These are phyloP conservation scores for Chimonanthus praecox DNA, from an alignment of 164 flowering plant species.

Conservation along the genomic window DNA sequence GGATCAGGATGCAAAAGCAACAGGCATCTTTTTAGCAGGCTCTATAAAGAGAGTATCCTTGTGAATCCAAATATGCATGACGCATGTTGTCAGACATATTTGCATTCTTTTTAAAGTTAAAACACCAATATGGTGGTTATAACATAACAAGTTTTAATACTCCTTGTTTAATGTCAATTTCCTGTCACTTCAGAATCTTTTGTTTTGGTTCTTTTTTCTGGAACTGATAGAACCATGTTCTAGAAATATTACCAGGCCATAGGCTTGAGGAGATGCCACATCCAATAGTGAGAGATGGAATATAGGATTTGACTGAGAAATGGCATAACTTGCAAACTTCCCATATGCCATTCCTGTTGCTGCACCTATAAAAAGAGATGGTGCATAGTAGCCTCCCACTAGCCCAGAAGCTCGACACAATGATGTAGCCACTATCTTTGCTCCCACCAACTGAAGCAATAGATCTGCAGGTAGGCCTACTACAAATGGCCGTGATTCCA, in stretches of 20 bases:
- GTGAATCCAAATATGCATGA: neutral
- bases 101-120: too few relatives aligned
- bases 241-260: slow-evolving; percentile 72
- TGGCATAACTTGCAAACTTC: slow-evolving; percentile 41
- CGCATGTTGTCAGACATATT: too few relatives aligned
- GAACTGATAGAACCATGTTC: neutral
- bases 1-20: too few relatives aligned
- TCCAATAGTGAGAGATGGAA: slow-evolving; percentile 65
- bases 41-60: neutral
- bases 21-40: too few relatives aligned
- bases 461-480: slow-evolving; percentile 60
- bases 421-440: slow-evolving; percentile 77
- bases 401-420: slow-evolving; percentile 84
- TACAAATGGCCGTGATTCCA: slow-evolving; percentile 77
- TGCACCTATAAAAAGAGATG: slow-evolving; percentile 91
- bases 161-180: neutral
- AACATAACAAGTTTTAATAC: neutral
- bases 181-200: neutral
- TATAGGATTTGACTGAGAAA: slow-evolving; percentile 47
- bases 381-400: slow-evolving; percentile 97
- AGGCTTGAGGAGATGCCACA: slow-evolving; percentile 96
- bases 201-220: too few relatives aligned
- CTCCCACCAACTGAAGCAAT: slow-evolving; percentile 72
- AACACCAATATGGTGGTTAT: too few relatives aligned
- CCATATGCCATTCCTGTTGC: slow-evolving; percentile 98